Evolutionary conservation across 1,139 yeast species (phyloP), one percentile per base, ranked within the genome.

Genomic region (Geotrichum siamense): DNA sequence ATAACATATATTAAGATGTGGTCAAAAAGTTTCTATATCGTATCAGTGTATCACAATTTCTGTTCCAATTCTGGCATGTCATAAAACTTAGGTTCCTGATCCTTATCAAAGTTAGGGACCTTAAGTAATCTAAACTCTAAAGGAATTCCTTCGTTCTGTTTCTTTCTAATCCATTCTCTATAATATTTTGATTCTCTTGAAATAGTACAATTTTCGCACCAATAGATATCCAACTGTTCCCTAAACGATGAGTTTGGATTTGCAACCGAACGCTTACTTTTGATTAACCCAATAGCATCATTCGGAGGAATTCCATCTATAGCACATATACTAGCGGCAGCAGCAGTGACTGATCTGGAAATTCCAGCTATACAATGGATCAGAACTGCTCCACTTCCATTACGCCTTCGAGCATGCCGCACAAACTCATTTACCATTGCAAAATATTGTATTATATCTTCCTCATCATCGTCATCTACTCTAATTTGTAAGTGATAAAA

Each of bases 171-270:
- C 76, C 80, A 76, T 48, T 74, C 75, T 41, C 78, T 70, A 55
- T 78, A 79, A 13, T 61, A 60, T 21, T 71, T 68, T 48, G 67
- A 58, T 30, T 62, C 57, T 6, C 19, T 33, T 29, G 65, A 57
- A 4, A 71, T 64, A 20, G 58, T 58, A 51, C 68, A 72, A 9
- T 71, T 74, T 56, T 76, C 65, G 15, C 65, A 65, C 51, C 72
- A 74, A 61, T 75, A 91, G n/a, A 86, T 58, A 41, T 73, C 63
- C 45, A 91, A 68, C 61, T 91, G 98, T 47, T 75, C 74, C 57
- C 74, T 58, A 57, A 91, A 91, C n/a, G 82, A 76, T 2, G 70
- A 74, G 60, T 87, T 91, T 12, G 96, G 95, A 48, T 74, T 72
- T 6, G 79, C 79, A 5, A 69, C 68, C 0, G 73, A 60, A 49